Evolutionary conservation across 2,329 filamentous ascomycete species (phyloP).

Genomic region (Boeremia lycopersici): DNA sequence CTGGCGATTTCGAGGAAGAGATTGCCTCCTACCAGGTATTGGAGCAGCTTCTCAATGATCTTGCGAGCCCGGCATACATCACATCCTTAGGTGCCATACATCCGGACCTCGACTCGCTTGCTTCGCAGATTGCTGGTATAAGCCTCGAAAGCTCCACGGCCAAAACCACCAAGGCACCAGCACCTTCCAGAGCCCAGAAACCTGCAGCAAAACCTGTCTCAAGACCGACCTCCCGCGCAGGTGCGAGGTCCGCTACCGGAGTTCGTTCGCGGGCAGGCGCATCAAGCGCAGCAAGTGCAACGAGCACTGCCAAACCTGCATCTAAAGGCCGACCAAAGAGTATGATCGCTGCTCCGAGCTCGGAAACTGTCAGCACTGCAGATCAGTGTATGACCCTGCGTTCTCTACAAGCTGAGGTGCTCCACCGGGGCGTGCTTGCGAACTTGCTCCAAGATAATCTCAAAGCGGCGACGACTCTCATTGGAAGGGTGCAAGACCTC

Average conservation of each 20-base stretch:
- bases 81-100: constrained; percentile 32
- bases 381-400: constrained; percentile 48
- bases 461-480: constrained; percentile 32
- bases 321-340: constrained; percentile 21
- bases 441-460: constrained; percentile 41
- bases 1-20: constrained; percentile 56
- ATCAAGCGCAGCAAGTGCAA: constrained; percentile 20
- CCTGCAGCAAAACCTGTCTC: constrained; percentile 24
- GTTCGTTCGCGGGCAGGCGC: constrained; percentile 24
- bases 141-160: constrained; percentile 35
- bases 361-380: constrained; percentile 21
- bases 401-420: constrained; percentile 55
- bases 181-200: constrained; percentile 30
- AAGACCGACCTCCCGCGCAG: constrained; percentile 12
- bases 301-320: constrained; percentile 10
- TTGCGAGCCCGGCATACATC: constrained; percentile 47
- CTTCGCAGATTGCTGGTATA: constrained; percentile 52
- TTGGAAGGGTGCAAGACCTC: constrained; percentile 33
- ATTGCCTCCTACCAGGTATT: constrained; percentile 56
- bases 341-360: constrained; percentile 7
- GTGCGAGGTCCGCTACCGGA: constrained; percentile 19
- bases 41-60: constrained; percentile 51
- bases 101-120: constrained; percentile 43
- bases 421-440: constrained; percentile 58
- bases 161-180: constrained; percentile 17